phyloP scores from a whole-genome alignment of 345 rosid species.

The Gossypium turneri region DNA sequence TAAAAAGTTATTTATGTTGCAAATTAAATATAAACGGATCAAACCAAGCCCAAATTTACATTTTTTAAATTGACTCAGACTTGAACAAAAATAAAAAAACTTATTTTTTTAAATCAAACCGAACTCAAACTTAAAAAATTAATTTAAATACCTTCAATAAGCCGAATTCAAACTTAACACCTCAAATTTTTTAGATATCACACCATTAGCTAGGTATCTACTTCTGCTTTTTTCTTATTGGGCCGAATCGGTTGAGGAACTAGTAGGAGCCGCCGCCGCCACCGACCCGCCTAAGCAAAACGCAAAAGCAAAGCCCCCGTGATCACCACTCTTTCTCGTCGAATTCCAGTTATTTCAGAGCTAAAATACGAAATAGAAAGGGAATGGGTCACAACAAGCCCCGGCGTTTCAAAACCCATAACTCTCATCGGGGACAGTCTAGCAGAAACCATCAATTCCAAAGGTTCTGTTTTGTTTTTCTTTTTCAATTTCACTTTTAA shows the following conservation, averaged over 20 bases:
- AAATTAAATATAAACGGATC: too few species aligned
- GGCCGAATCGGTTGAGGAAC: background rate
- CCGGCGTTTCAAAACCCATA: conserved; percentile 38
- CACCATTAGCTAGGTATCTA: too few species aligned
- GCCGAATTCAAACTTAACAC: too few species aligned
- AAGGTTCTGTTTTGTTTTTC: conserved; percentile 22
- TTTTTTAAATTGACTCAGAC: too few species aligned
- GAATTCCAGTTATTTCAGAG: background rate
- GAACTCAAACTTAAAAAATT: too few species aligned
- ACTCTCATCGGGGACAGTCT: conserved; percentile 42
- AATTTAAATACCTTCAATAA: too few species aligned
- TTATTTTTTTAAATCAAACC: too few species aligned
- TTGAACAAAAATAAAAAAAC: too few species aligned
- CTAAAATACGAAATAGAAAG: background rate
- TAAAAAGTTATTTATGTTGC: too few species aligned
- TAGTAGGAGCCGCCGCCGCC: background rate
- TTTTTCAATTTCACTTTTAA: conserved; percentile 3
- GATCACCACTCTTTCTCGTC: background rate
- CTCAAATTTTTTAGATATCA: too few species aligned
- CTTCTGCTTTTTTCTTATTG: too few species aligned
- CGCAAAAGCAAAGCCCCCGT: background rate
- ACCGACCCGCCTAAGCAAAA: background rate
- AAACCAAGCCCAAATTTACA: too few species aligned
- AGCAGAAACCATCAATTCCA: conserved; percentile 35
- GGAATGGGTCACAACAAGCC: conserved; percentile 56